A percentile compares a stretch with the other conserved stretches of the same genome.
phyloP scores from a whole-genome alignment of 495 filamentous ascomycete genomes.

The Chaetomium fimeti region DNA sequence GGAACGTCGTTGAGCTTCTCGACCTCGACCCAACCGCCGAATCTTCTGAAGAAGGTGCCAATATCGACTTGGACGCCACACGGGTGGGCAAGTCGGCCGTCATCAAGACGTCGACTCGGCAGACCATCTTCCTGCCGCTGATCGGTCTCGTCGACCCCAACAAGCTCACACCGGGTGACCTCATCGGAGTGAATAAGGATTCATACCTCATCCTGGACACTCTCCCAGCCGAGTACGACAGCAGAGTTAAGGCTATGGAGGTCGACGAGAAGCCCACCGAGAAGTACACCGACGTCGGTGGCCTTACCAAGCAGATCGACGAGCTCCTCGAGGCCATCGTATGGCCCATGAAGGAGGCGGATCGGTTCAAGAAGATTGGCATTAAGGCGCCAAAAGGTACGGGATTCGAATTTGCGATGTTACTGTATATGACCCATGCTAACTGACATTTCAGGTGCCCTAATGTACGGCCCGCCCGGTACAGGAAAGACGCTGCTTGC shows the following conservation, averaged over 20 bases:
- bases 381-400: constrained; percentile 99
- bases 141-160: constrained; percentile 96
- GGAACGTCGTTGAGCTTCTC: constrained; percentile 94
- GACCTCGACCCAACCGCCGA: constrained; percentile 96
- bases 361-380: constrained; percentile 98
- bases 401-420: neutral
- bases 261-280: constrained; percentile 99
- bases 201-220: constrained; percentile 99
- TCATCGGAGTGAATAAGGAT: constrained; percentile 99
- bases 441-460: constrained; percentile 59
- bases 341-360: constrained; percentile 99
- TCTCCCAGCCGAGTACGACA: constrained; percentile 98
- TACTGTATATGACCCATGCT: constrained; percentile 1
- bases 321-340: constrained; percentile 99
- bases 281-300: constrained; percentile 98
- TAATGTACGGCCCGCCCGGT: constrained; percentile 98
- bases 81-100: constrained; percentile 97
- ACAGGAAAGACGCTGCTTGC: constrained; percentile 97
- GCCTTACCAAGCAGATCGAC: constrained; percentile 98
- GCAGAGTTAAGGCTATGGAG: constrained; percentile 99
- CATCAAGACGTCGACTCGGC: constrained; percentile 98
- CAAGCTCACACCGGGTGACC: constrained; percentile 86
- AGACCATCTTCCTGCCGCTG: constrained; percentile 97
- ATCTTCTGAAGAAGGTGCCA: constrained; percentile 93
- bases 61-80: constrained; percentile 97